Percentiles rank a stretch among this genome's conserved stretches.
These are phyloP conservation scores for Pseudocercospora macadamiae DNA, from an alignment of 2,329 filamentous ascomycete species.

Conservation along the genomic window DNA sequence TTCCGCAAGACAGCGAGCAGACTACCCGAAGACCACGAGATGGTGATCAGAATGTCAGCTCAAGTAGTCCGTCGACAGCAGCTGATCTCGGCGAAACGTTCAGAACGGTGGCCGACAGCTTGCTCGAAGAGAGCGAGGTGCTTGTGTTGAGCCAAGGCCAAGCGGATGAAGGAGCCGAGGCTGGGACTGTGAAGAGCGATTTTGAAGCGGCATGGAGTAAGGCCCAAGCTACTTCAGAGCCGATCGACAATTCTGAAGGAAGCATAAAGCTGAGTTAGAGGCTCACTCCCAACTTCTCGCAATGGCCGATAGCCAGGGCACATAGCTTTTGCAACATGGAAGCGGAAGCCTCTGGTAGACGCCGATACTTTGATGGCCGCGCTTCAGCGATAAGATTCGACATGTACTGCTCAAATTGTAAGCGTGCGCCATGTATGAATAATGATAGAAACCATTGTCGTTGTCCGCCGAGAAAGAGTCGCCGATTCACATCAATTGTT, in stretches of 20 bases:
- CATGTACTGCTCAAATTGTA: not conserved
- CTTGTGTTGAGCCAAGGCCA: slow-evolving; percentile 22
- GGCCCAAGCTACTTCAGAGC: slow-evolving; percentile 9
- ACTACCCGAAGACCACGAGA: not conserved
- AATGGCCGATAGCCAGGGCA: no score
- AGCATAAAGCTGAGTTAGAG: not conserved
- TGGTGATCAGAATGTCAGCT: slow-evolving; percentile 10
- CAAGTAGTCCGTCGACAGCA: slow-evolving; percentile 20
- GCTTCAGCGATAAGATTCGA: not conserved
- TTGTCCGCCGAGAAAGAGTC: no score
- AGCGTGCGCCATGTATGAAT: not conserved
- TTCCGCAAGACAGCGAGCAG: slow-evolving; percentile 37
- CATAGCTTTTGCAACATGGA: no score
- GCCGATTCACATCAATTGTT: no score
- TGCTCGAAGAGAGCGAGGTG: slow-evolving; percentile 26
- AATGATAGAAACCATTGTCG: not conserved
- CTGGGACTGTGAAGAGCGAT: slow-evolving; percentile 17
- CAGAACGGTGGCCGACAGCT: slow-evolving; percentile 16
- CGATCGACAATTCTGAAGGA: not conserved
- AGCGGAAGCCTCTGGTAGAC: no score
- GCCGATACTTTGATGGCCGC: no score
- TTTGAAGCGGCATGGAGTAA: slow-evolving; percentile 29
- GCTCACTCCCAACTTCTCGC: no score
- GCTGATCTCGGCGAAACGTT: slow-evolving; percentile 20
- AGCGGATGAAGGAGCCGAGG: slow-evolving; percentile 15